A percentile compares a stretch with the other conserved stretches of the same genome.
Evolutionary conservation across 2,329 filamentous ascomycete genomes (phyloP).

Genomic region (Graphilbum fragrans): DNA sequence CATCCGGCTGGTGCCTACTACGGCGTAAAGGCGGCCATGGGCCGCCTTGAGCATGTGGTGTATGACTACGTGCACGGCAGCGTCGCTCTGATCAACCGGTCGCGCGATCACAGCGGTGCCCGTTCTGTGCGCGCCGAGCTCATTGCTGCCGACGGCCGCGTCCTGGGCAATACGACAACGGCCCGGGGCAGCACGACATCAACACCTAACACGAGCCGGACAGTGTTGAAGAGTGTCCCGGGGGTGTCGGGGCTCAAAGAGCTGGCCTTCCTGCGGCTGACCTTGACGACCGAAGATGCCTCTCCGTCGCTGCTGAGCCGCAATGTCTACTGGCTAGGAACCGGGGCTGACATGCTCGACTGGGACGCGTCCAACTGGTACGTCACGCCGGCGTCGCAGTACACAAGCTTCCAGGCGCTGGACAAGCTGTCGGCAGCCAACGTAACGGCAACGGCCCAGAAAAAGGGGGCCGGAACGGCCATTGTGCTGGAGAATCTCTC

Average conservation of each 20-base stretch:
- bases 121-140: conserved; percentile 36
- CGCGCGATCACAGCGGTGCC: conserved; percentile 22
- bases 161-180: conserved; percentile 18
- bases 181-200: conserved; percentile 13
- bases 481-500: conserved; percentile 40
- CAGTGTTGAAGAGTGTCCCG: conserved; percentile 18
- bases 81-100: conserved; percentile 44
- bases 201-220: conserved; percentile 30
- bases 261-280: conserved; percentile 37
- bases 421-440: conserved; percentile 23
- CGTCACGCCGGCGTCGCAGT: conserved; percentile 41
- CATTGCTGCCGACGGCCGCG: conserved; percentile 32
- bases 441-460: conserved; percentile 17
- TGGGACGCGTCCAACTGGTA: conserved; percentile 49
- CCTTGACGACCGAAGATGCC: conserved; percentile 18
- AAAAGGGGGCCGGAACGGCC: too few species aligned
- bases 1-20: conserved; percentile 46
- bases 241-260: conserved; percentile 20
- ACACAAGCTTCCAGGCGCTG: conserved; percentile 34
- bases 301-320: conserved; percentile 28
- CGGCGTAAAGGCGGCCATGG: conserved; percentile 33
- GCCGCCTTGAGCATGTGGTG: conserved; percentile 36
- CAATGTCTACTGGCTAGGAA: conserved; percentile 48
- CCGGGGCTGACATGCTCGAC: conserved; percentile 32
- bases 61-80: conserved; percentile 37